A percentile compares a stretch with the other conserved stretches of the same genome.
Evolutionary conservation across 768 basidiomycete species (phyloP).

Genomic region (Termitomyces sp.): DNA sequence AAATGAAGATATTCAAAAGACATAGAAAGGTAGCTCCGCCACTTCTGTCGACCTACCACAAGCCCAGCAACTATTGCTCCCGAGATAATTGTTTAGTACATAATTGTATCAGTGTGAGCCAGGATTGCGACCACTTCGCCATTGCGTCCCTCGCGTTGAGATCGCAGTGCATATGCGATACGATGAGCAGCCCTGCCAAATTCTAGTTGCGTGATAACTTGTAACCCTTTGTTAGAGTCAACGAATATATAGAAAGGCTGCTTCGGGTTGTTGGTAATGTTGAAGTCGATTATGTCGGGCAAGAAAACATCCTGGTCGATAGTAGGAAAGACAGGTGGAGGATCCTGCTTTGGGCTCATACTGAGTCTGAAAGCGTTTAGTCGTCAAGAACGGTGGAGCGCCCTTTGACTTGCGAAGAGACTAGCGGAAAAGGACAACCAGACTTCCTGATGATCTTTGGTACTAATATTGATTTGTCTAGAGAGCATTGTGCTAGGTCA

Average conservation of each 20-base stretch:
- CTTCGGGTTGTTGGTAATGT: not conserved
- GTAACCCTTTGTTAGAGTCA: not conserved
- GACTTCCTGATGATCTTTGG: too few species aligned
- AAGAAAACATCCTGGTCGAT: not conserved
- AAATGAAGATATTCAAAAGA: slow-evolving; percentile 5
- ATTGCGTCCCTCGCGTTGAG: slow-evolving; percentile 15
- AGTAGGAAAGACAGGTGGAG: not conserved
- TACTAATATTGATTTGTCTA: too few species aligned
- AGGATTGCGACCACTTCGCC: slow-evolving; percentile 23
- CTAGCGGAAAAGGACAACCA: too few species aligned
- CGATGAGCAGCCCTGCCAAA: not conserved
- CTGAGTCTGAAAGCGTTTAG: not conserved
- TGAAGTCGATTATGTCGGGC: not conserved
- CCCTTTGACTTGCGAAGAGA: too few species aligned
- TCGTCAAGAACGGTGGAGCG: not conserved
- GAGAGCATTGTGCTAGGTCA: too few species aligned
- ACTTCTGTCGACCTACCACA: slow-evolving; percentile 15
- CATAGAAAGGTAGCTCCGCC: not conserved
- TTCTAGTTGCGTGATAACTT: not conserved
- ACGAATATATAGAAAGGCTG: not conserved
- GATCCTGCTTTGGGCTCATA: not conserved
- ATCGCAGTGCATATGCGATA: slow-evolving; percentile 25
- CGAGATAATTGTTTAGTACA: slow-evolving; percentile 28
- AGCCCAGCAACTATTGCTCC: slow-evolving; percentile 25
- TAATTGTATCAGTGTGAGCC: slow-evolving; percentile 19